These are phyloP conservation scores for Eucalyptus pauciflora DNA, from an alignment of 345 rosid genomes.

Conservation along the genomic window DNA sequence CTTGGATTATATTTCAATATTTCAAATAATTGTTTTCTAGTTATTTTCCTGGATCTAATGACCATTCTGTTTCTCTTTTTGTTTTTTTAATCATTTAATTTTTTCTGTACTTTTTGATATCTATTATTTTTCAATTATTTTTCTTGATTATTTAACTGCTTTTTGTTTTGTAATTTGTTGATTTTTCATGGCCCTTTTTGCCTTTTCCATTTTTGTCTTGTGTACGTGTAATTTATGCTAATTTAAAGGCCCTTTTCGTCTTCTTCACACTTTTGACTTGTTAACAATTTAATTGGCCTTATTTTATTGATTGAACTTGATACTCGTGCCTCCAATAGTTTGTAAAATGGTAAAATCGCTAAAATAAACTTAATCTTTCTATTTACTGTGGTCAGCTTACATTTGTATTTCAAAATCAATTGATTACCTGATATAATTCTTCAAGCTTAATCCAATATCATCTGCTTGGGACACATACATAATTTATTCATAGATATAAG, in stretches of 20 bases:
- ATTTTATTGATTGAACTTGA: background rate
- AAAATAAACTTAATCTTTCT: background rate
- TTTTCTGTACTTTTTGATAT: too few species aligned
- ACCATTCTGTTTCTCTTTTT: background rate
- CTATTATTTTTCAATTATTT: too few species aligned
- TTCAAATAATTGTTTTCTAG: too few species aligned
- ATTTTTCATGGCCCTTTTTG: background rate
- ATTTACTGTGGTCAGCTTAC: background rate
- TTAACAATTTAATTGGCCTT: too few species aligned
- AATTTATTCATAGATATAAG: too few species aligned
- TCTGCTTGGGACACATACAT: background rate
- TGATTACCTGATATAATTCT: too few species aligned
- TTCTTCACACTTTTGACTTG: background rate
- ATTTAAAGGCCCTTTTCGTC: background rate
- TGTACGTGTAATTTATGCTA: background rate
- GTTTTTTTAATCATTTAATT: background rate
- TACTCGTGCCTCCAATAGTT: background rate
- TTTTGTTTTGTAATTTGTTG: background rate
- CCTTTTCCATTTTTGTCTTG: background rate
- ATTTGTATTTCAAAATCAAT: background rate
- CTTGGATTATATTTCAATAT: background rate
- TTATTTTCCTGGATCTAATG: background rate
- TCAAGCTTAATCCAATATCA: background rate
- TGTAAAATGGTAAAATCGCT: too few species aligned
- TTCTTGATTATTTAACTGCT: background rate